Base-by-base conservation (phyloP, 768 basidiomycete genomes). In the Astraeus odoratus region DNA sequence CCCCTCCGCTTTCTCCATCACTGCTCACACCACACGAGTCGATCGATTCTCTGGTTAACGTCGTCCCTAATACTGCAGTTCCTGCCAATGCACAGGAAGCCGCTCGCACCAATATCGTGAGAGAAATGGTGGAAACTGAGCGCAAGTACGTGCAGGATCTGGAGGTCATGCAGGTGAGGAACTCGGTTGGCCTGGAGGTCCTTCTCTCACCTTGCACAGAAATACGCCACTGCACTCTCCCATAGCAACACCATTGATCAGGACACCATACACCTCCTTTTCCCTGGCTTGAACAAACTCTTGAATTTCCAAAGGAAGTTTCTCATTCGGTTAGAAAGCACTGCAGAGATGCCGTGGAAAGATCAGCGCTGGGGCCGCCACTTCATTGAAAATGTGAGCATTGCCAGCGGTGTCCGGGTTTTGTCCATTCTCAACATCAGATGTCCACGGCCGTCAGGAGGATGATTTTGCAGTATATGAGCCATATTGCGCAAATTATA, bases 261-360 rank as follows among this genome's bases (percentile, higher is more conserved):
- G 55, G 96, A 98, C 61, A 94, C 91, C 34, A 91, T 95, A 43
- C 95, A 97, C 67, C 76, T 86, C 46, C 83, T 99, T 47, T 99
- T 99, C 69, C 90, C 93, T 4, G 89, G 89, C 64, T 75, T 98
- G 51, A 88, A 91, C 73, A 87, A 91, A 61, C 77, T 99, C 24
- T 76, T 98, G 55, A 97, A 99, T 64, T 96, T 98, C 58, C 96
- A 98, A 64, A 81, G 93, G 53, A 83, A 85, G 61, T 94, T 95
- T 67, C 80, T 94, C 43, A 93, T 94, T 64, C 83, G 81, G 29
- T 72, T 95, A 29, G 92, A 96, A 63, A 80, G 82, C 55, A 91
- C 81, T 8, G 86, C 86, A 30, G 89, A 91, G 64, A 66, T 81
- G 50, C 73, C 85, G 33, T 90, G 87, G 80, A 78, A 75, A 55